Conservation (phyloP, 805 yeast species). For the Kluyveromyces lactis region DNA sequence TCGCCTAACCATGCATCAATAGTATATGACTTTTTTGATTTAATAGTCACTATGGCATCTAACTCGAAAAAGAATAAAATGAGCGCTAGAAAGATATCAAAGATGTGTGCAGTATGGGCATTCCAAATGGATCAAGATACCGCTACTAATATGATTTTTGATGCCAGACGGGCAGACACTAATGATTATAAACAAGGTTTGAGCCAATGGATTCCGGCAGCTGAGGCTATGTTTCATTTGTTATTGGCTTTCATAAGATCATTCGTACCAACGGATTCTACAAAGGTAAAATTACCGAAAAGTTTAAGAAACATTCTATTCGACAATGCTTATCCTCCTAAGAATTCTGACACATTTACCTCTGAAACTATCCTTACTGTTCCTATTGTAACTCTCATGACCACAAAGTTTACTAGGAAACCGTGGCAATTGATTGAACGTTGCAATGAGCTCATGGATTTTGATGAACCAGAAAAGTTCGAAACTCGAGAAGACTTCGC, state of each 20-base stretch:
- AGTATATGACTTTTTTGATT: slow-evolving; percentile 78
- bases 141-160: slow-evolving; percentile 25
- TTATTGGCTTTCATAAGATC: slow-evolving; percentile 69
- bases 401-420: slow-evolving; percentile 36
- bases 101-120: slow-evolving; percentile 86
- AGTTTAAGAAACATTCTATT: slow-evolving; percentile 57
- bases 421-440: slow-evolving; percentile 54
- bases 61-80: slow-evolving; percentile 71
- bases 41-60: slow-evolving; percentile 67
- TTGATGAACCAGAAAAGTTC: slow-evolving; percentile 61
- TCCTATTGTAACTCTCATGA: slow-evolving; percentile 54
- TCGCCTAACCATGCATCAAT: slow-evolving; percentile 86
- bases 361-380: slow-evolving; percentile 41
- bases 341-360: slow-evolving; percentile 30
- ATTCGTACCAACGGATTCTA: slow-evolving; percentile 60
- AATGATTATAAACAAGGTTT: slow-evolving; percentile 59
- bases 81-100: slow-evolving; percentile 71
- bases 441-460: slow-evolving; percentile 50
- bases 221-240: slow-evolving; percentile 80
- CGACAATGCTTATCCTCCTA: slow-evolving; percentile 71
- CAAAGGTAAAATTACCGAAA: slow-evolving; percentile 46
- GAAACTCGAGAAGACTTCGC: slow-evolving; percentile 74
- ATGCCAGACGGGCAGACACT: slow-evolving; percentile 11
- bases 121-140: slow-evolving; percentile 35
- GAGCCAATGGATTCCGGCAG: slow-evolving; percentile 68